A percentile compares a stretch with the other conserved stretches of the same genome.
phyloP scores from a whole-genome alignment of 192 early-diverging fungal genomes.

The Coemansia sp. region DNA sequence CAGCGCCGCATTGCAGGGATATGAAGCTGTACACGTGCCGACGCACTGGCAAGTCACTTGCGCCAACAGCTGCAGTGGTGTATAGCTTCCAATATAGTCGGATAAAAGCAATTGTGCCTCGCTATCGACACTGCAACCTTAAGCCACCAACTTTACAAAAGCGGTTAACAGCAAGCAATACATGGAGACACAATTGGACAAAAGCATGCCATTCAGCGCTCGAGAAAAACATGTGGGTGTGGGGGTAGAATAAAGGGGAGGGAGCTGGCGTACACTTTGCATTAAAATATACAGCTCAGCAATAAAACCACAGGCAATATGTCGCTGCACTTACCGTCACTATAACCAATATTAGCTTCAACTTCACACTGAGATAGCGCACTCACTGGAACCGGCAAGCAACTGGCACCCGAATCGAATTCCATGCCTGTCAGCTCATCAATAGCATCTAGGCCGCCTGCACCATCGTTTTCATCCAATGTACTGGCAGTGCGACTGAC shows the following conservation, averaged over 20 bases:
- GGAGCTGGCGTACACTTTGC: neutral
- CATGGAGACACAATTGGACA: neutral
- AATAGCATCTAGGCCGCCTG: neutral
- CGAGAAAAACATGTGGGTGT: neutral
- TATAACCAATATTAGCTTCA: neutral
- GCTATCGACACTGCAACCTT: constrained; percentile 3
- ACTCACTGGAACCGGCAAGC: constrained; percentile 8
- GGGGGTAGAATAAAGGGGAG: neutral
- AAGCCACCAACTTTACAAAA: constrained; percentile 11
- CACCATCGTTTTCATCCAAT: constrained; percentile 1
- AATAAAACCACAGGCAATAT: neutral
- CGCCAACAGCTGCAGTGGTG: neutral
- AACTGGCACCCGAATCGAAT: neutral
- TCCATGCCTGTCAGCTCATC: neutral
- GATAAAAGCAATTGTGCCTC: neutral
- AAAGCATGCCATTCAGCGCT: neutral
- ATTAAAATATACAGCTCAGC: neutral
- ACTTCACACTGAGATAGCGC: neutral
- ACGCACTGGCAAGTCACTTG: neutral
- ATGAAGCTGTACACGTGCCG: neutral
- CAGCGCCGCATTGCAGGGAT: constrained; percentile 1
- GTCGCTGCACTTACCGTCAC: neutral
- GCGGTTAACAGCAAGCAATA: neutral
- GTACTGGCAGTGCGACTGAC: constrained; percentile 11
- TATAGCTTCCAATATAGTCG: neutral